phyloP scores from a whole-genome alignment of 164 flowering plant species.

The Stephania cephalantha region DNA sequence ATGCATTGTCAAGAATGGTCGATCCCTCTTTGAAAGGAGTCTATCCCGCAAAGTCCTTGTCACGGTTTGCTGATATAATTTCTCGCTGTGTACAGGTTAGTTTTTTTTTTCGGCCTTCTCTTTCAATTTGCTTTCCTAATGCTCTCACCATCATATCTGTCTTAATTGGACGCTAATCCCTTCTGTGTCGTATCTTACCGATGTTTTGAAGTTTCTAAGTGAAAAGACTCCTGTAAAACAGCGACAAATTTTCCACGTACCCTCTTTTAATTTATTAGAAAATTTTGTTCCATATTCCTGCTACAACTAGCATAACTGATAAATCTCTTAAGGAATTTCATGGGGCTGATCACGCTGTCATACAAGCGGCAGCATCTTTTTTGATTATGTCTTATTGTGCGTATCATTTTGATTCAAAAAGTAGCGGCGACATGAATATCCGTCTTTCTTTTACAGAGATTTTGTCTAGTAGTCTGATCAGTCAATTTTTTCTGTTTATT shows the following conservation, averaged over 20 bases:
- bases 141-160: neutral
- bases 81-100: conserved; percentile 86
- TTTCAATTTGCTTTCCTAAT: neutral
- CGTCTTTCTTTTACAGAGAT: too few species aligned
- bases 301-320: neutral
- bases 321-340: neutral
- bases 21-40: conserved; percentile 76
- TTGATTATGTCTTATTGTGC: too few species aligned
- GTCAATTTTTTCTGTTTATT: neutral
- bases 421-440: neutral
- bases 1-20: conserved; percentile 83
- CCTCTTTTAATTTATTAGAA: too few species aligned
- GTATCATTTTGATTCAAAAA: neutral
- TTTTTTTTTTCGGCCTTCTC: conserved; percentile 3
- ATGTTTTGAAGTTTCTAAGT: neutral
- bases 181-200: neutral
- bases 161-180: neutral
- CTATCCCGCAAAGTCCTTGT: conserved; percentile 81
- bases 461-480: neutral
- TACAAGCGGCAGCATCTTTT: neutral
- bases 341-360: neutral
- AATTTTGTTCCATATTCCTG: neutral
- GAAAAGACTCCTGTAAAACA: neutral
- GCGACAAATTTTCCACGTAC: neutral
- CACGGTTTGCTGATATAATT: conserved; percentile 89